Base-by-base conservation (phyloP, 1,284 basidiomycete species). In the Trichosporon coremiiforme region DNA sequence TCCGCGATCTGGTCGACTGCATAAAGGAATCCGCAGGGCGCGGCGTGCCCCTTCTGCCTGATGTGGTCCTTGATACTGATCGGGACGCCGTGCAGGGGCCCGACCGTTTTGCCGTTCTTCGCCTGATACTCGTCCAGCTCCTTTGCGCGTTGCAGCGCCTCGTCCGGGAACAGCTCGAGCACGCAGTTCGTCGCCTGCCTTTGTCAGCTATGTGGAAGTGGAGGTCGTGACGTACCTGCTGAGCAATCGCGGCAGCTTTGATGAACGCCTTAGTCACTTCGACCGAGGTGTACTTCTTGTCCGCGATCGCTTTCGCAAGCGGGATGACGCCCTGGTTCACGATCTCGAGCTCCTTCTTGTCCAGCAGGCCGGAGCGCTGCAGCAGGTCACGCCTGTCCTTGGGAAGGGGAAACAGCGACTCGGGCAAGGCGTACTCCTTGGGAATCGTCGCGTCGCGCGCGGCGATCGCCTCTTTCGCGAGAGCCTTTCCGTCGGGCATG, bases 131-230 rank as follows among this genome's bases (percentile, higher is more conserved):
- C 85, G 71, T 91, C 90, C 9, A 90, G 84, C 74, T 87, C 83
- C 55, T 79, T 82, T 4, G 90, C 90, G 22, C 87, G 84, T 50
- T 80, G 82, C 8, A 90, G 80, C 0, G 88, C 89, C 20, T 86
- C 85, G 1, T 89, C 88, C 66, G 89, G 84, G 72, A 90, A 89
- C 15, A 90, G 87, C 76, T 90, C 90, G 4, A 90, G 90, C 64
- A 91, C 78, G 76, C 89, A 90, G 73, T 90, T 90, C 0, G 87
- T 88, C 86, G 35, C 66, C 66, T 71, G 70, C 33, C 22, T 63
- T 50, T 15, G 35, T 66, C 15, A 55, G 50, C 41, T 12, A 33
- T n/a, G 47, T 53, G 20, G 47, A 53, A 20, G 47, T 53, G n/a
- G 20, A 22, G 36, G 36, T n/a, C n/a, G n/a, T 22, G 6, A 1